Base-by-base conservation (phyloP, 2,329 filamentous ascomycete species). In the Cladosporium colombiae region DNA sequence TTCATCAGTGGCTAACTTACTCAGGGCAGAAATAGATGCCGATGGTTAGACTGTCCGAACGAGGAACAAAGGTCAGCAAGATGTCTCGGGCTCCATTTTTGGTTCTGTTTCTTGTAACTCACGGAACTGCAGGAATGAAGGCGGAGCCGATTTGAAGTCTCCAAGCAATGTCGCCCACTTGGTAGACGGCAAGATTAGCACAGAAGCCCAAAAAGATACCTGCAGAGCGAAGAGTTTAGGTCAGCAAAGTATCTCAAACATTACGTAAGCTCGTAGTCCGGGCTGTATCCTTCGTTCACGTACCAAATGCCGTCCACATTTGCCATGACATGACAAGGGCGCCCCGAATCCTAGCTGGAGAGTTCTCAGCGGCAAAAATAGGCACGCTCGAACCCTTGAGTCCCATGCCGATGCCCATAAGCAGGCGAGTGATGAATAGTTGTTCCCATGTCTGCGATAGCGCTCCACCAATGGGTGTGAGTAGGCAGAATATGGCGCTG, bases 401-500 rank as follows among this genome's bases (percentile, higher is more conserved):
- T 29, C 80, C 81, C 79, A 82, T 82, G 25, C 80, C 80, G 14
- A 80, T 75, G 18, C 79, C 78, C 58, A 77, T 72, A 8, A 78
- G 67, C 14, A 78, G 31, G 35, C 80, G 77, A 66, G 75, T 78
- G 37, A 72, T 74, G 13, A 60, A 52, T 23, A 65, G 33, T 16
- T 65, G 56, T 18, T 73, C 69, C 81, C 81, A 91, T 40, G 77
- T 85, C 68, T 88, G 86, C 10, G 82, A 81, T 18, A 86, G 71
- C 0, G 83, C 90, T 62, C 85, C 87, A n/a, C 88, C 89, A 68
- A 93, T 86, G 1, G 89, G 87, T 1, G 89, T 83, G 74, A 90
- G 83, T 33, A 91, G 79, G 73, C 85, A 89, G 74, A 90, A 88
- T 70, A 80, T 61, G 2, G 76, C 78, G 7, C 74, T 73, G 65